phyloP scores from a whole-genome alignment of 148 eudicot genomes.

The Mesembryanthemum crystallinum region DNA sequence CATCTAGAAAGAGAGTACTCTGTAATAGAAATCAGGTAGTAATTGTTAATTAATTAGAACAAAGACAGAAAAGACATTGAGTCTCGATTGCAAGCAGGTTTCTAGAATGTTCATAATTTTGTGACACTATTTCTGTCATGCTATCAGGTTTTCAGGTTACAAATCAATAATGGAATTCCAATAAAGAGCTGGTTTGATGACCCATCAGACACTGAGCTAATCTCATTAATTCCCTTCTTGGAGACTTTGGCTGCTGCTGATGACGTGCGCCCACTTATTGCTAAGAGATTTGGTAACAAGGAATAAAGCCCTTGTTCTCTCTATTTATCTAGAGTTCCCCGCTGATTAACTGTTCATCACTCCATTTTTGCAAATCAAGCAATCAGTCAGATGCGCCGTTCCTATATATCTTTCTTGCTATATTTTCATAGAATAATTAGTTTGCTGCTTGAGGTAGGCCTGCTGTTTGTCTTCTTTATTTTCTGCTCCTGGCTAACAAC shows the following conservation, averaged over 20 bases:
- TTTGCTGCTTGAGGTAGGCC: conserved; percentile 34
- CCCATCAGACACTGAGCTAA: conserved; percentile 76
- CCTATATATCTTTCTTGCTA: conserved; percentile 21
- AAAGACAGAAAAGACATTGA: background rate
- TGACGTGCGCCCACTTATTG: conserved; percentile 94
- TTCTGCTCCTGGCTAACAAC: conserved; percentile 34
- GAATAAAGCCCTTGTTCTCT: conserved; percentile 73
- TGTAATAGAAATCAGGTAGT: background rate
- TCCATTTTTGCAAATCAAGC: conserved; percentile 32
- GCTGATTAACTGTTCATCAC: conserved; percentile 31
- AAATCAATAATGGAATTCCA: conserved; percentile 98
- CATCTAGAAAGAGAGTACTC: conserved; percentile 1
- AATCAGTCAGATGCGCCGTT: conserved; percentile 7
- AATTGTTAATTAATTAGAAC: background rate
- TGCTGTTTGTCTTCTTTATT: conserved; percentile 23
- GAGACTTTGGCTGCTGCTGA: conserved; percentile 83
- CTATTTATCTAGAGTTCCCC: conserved; percentile 44
- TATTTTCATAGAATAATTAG: conserved; percentile 32
- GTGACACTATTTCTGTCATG: conserved; percentile 22
- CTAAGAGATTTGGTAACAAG: conserved; percentile 93
- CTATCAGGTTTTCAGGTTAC: conserved; percentile 90
- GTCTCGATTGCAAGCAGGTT: background rate
- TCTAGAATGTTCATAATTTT: conserved; percentile 7
- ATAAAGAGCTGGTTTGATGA: conserved; percentile 99
- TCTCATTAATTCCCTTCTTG: conserved; percentile 82